These are phyloP conservation scores for Glycine latifolia DNA, from an alignment of 306 rosid species.

Conservation along the genomic window DNA sequence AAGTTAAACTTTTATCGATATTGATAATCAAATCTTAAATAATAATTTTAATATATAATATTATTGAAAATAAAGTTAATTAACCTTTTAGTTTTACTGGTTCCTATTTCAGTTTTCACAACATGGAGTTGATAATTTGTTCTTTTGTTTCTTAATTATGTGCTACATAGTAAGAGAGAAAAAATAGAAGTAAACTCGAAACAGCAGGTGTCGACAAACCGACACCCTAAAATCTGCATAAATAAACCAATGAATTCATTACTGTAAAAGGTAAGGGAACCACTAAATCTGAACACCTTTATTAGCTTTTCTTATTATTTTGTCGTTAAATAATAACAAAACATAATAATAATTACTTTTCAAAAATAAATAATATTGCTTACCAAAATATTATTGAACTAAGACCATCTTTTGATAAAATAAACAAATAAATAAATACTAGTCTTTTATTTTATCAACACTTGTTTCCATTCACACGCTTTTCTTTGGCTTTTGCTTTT, in stretches of 20 bases:
- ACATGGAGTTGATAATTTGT: neutral
- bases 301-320: neutral
- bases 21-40: neutral
- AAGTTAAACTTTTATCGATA: neutral
- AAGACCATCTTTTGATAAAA: too few relatives aligned
- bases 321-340: neutral
- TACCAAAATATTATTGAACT: neutral
- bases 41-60: neutral
- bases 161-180: neutral
- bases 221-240: neutral
- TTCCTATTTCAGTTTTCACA: neutral
- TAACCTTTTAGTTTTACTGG: neutral
- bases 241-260: neutral
- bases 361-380: neutral
- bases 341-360: neutral
- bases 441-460: neutral
- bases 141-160: neutral
- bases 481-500: constrained; percentile 13
- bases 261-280: neutral
- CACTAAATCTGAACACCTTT: neutral
- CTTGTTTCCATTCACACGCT: neutral
- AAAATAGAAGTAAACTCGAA: neutral
- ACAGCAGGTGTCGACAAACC: neutral
- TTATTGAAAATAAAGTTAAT: neutral
- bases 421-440: neutral